Evolutionary conservation across 2,329 filamentous ascomycete species (phyloP).

Genomic region (Thermochaetoides dissita): DNA sequence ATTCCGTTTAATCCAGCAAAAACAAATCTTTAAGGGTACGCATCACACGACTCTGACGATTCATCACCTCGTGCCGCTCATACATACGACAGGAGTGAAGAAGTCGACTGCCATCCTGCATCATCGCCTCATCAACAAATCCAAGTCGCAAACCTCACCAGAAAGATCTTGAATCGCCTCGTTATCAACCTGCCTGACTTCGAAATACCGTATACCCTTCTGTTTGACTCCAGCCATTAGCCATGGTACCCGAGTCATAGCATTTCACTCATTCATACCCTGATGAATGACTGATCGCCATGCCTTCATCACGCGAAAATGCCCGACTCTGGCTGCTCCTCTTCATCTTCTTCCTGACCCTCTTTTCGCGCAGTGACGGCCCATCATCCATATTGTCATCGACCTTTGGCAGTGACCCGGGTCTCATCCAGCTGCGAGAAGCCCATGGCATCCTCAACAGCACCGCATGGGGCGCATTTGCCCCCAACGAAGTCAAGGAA

Average conservation of each 20-base stretch:
- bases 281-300: neutral
- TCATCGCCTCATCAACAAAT: no score
- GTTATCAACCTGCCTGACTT: no score
- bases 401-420: slow-evolving; percentile 29
- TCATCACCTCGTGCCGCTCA: no score
- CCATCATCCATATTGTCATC: slow-evolving; percentile 26
- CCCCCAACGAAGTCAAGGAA: slow-evolving; percentile 21
- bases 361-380: slow-evolving; percentile 26
- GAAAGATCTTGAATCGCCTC: no score
- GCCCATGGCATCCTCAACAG: slow-evolving; percentile 40
- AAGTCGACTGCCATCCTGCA: no score
- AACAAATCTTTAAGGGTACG: no score
- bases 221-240: no score
- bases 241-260: neutral
- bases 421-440: slow-evolving; percentile 36
- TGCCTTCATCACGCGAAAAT: slow-evolving; percentile 27
- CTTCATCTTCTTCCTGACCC: slow-evolving; percentile 30
- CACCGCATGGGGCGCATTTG: slow-evolving; percentile 47
- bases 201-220: no score
- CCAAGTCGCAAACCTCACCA: no score
- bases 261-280: neutral
- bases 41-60: no score
- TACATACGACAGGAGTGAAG: no score
- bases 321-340: slow-evolving; percentile 28
- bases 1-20: no score